Percentiles rank a stretch among this genome's conserved stretches.
These are phyloP conservation scores for Penicillium occitanis DNA, from an alignment of 2,329 filamentous ascomycete genomes.

Conservation along the genomic window DNA sequence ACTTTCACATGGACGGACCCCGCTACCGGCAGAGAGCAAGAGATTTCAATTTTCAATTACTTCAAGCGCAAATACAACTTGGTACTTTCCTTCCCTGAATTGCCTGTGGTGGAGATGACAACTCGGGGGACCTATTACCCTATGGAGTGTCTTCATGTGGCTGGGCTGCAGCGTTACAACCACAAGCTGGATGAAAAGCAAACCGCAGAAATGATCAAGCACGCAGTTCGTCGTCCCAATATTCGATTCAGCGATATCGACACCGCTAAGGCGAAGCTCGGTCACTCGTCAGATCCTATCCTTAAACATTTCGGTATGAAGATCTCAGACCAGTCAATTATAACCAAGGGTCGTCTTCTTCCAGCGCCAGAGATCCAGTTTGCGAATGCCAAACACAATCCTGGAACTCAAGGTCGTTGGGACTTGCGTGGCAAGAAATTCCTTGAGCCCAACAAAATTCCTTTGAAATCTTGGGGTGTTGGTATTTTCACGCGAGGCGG, in stretches of 20 bases:
- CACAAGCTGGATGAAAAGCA: constrained; percentile 61
- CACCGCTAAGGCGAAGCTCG: constrained; percentile 63
- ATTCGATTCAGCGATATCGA: constrained; percentile 69
- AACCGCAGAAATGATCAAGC: constrained; percentile 87
- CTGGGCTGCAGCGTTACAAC: constrained; percentile 57
- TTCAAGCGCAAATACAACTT: constrained; percentile 55
- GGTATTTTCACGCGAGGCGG: constrained; percentile 62
- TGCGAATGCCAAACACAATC: constrained; percentile 55
- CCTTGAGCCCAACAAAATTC: constrained; percentile 59
- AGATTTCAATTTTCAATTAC: constrained; percentile 60
- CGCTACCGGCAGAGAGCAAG: constrained; percentile 44
- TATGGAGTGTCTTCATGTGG: constrained; percentile 56
- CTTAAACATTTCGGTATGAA: constrained; percentile 71
- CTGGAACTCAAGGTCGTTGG: constrained; percentile 74
- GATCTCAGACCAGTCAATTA: constrained; percentile 64
- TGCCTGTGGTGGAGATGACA: constrained; percentile 61
- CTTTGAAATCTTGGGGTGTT: constrained; percentile 73
- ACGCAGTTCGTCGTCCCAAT: constrained; percentile 75
- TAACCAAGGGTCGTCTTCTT: constrained; percentile 69
- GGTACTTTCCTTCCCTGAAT: constrained; percentile 43
- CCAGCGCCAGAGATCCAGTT: constrained; percentile 71
- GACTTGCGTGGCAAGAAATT: constrained; percentile 82
- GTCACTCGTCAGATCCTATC: constrained; percentile 68
- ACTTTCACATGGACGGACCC: constrained; percentile 44
- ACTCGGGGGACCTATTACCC: constrained; percentile 56